phyloP scores from a whole-genome alignment of 768 basidiomycete species.

The Lentinula detonsa region DNA sequence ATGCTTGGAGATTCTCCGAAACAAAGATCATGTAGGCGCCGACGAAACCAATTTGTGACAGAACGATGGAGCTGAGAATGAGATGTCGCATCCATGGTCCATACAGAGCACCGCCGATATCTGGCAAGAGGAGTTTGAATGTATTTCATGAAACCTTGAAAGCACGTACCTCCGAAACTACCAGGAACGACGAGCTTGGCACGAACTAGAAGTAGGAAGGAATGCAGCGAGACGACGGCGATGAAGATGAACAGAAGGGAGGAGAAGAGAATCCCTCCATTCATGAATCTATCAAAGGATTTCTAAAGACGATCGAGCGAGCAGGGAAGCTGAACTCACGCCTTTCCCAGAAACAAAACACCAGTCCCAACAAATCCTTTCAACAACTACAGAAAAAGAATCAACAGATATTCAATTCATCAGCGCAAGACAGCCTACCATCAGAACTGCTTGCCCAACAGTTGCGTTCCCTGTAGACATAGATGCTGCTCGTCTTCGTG shows the following conservation, averaged over 20 bases:
- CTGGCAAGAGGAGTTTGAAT: constrained; percentile 29
- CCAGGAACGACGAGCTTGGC: constrained; percentile 87
- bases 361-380: constrained; percentile 97
- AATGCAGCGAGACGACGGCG: constrained; percentile 83
- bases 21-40: constrained; percentile 95
- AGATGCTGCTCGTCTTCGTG: constrained; percentile 48
- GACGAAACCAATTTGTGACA: constrained; percentile 89
- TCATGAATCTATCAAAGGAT: constrained; percentile 67
- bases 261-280: constrained; percentile 93
- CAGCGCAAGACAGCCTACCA: constrained; percentile 47
- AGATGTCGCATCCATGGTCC: constrained; percentile 90
- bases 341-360: constrained; percentile 92
- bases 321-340: constrained; percentile 33
- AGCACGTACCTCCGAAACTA: constrained; percentile 79
- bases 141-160: background rate
- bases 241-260: constrained; percentile 69
- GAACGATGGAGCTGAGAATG: constrained; percentile 80
- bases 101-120: constrained; percentile 90
- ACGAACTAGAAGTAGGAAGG: constrained; percentile 86
- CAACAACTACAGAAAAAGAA: constrained; percentile 48
- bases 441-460: constrained; percentile 85
- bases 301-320: background rate
- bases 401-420: constrained; percentile 1
- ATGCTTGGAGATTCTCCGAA: constrained; percentile 74
- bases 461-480: constrained; percentile 82